Evolutionary conservation across 768 basidiomycete genomes (phyloP), one percentile per base, ranked within the genome.

Genomic region (Galerina sulciceps): DNA sequence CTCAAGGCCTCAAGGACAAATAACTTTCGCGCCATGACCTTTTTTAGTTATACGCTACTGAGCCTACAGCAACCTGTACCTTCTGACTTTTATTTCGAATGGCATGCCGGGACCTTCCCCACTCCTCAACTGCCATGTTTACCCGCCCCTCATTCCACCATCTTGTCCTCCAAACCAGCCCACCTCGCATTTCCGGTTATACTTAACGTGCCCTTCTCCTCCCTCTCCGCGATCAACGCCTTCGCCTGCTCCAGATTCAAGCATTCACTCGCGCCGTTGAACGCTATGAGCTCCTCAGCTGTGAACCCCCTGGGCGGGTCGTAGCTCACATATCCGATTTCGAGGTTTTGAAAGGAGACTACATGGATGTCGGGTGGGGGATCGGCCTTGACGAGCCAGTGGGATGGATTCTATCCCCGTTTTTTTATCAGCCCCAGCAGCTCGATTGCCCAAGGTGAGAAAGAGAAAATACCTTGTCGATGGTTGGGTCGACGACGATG

Each of bases 261-360:
- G 38, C 57, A 58, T 14, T 52, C 49, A n/a, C 49, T 51, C 18
- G 57, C 57, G 3, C 57, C 57, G 14, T 41, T 22, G 44, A 58
- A 58, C 9, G 20, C 10, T 34, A 58, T 35, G 5, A 52, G 6
- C 43, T 58, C 57, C n/a, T 58, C 48, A 9, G 57, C 41, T 18
- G 57, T 42, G n/a, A 58, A 58, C 15, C 57, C 57, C 18, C 52
- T 58, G 1, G 57, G 57, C 10, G 57, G 57, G 20, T 58, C 57
- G 36, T 58, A 58, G 36, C 57, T 58, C 6, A 36, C 13, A 22
- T 51, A 58, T 20, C 57, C 49, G 22, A 58, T 58, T 26, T 50
- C 42, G 9, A 49, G 44, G 34, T 58, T 58, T 17, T 38, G 42
- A 31, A 58, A 58, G 4, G 57, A 51, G 40, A 58, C 36, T 18